phyloP scores from a whole-genome alignment of 371 early-diverging fungal species.

The Circinella umbellata region DNA sequence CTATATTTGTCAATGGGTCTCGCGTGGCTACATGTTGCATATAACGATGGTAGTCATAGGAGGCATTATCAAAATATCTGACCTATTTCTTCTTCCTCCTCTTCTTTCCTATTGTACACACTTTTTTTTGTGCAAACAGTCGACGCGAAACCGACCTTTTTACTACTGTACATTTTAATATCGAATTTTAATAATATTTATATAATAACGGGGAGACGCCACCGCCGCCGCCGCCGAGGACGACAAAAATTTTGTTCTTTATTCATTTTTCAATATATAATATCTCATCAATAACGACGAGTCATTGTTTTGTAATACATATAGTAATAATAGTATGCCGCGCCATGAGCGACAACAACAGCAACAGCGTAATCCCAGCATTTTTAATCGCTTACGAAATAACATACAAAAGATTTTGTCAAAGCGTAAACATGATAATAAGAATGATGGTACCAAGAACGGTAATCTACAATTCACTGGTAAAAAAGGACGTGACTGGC shows the following conservation, averaged over 20 bases:
- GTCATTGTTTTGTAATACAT: neutral
- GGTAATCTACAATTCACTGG: neutral
- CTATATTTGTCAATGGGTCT: slow-evolving; percentile 12
- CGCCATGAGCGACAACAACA: slow-evolving; percentile 5
- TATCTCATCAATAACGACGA: neutral
- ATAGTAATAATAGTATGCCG: neutral
- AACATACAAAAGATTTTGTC: neutral
- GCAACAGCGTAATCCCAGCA: neutral
- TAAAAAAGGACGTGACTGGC: slow-evolving; percentile 13
- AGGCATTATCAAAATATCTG: slow-evolving; percentile 2
- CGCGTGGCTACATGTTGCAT: slow-evolving; percentile 16
- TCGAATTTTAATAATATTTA: neutral
- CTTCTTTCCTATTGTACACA: neutral
- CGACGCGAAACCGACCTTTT: too few relatives aligned
- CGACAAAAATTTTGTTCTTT: neutral
- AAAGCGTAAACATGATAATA: neutral
- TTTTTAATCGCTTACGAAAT: neutral
- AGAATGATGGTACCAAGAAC: neutral
- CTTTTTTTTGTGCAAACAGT: neutral
- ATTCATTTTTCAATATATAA: neutral
- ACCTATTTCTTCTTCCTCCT: neutral
- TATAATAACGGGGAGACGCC: neutral
- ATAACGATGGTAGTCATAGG: neutral
- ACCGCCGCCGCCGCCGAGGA: neutral
- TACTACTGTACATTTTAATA: too few relatives aligned